Conservation (phyloP, 371 early-diverging fungal species). For the Capillidium heterosporum region DNA sequence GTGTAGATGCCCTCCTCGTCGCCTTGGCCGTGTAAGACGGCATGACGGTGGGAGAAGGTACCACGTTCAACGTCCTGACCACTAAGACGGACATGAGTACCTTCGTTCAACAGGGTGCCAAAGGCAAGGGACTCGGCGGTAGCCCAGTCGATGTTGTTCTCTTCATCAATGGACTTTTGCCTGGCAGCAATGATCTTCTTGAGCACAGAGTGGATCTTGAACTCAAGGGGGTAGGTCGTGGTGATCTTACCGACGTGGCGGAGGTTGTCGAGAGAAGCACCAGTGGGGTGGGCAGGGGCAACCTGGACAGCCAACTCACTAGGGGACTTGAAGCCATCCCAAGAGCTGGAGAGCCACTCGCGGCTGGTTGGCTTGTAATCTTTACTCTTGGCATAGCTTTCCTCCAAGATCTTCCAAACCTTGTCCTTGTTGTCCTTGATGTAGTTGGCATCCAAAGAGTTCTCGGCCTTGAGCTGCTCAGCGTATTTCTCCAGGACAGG, state of each 20-base stretch:
- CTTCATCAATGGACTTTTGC: slow-evolving; percentile 53
- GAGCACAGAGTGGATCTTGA: slow-evolving; percentile 72
- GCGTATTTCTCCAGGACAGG: slow-evolving; percentile 74
- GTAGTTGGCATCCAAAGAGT: slow-evolving; percentile 57
- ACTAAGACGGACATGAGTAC: slow-evolving; percentile 75
- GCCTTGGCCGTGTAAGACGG: slow-evolving; percentile 81
- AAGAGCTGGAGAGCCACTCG: slow-evolving; percentile 88
- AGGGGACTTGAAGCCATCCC: slow-evolving; percentile 76
- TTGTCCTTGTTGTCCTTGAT: slow-evolving; percentile 72
- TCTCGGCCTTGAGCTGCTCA: slow-evolving; percentile 61
- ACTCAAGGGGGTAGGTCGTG: slow-evolving; percentile 64
- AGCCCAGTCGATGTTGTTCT: slow-evolving; percentile 81
- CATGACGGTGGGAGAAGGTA: slow-evolving; percentile 95
- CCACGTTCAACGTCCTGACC: slow-evolving; percentile 98
- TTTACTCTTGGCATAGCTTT: slow-evolving; percentile 73
- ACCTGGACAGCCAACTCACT: slow-evolving; percentile 58
- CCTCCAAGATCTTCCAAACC: slow-evolving; percentile 79
- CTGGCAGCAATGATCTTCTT: slow-evolving; percentile 68
- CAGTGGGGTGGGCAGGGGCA: slow-evolving; percentile 50
- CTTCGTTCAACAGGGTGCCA: slow-evolving; percentile 75
- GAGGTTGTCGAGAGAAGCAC: slow-evolving; percentile 53
- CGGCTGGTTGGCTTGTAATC: slow-evolving; percentile 69
- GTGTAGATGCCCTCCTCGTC: slow-evolving; percentile 45
- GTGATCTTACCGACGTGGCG: slow-evolving; percentile 62
- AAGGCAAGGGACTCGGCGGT: slow-evolving; percentile 92